These are phyloP conservation scores for Salicornia ramosissima DNA, from an alignment of 148 eudicot genomes.

Conservation along the genomic window DNA sequence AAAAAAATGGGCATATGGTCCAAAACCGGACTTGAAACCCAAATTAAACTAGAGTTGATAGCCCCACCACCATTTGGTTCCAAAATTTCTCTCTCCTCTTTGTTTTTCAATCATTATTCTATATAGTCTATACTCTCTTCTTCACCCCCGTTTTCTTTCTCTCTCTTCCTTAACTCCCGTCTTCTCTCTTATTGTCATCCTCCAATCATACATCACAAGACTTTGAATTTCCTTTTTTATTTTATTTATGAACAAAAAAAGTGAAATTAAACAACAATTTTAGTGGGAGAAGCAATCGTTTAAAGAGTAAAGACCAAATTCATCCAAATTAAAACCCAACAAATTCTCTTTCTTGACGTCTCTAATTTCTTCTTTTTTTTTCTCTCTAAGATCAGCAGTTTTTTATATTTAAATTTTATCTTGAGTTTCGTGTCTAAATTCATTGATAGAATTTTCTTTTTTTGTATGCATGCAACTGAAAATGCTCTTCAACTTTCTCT, in stretches of 20 bases:
- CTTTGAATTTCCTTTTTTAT: neutral
- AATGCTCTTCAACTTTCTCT: conserved; percentile 19
- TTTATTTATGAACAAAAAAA: neutral
- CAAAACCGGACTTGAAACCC: conserved; percentile 31
- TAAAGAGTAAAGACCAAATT: neutral
- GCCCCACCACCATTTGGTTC: conserved; percentile 12
- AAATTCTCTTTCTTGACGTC: conserved; percentile 39
- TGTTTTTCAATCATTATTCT: conserved; percentile 5
- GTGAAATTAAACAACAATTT: conserved; percentile 6
- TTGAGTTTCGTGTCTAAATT: conserved; percentile 3
- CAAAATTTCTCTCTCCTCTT: conserved; percentile 6
- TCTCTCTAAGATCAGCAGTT: conserved; percentile 7
- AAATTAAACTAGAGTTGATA: conserved; percentile 32
- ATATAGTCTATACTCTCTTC: neutral
- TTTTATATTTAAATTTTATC: neutral
- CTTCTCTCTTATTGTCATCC: conserved; percentile 17
- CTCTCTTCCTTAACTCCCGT: conserved; percentile 14
- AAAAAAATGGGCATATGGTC: neutral
- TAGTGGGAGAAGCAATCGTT: conserved; percentile 16
- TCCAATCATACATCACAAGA: conserved; percentile 31
- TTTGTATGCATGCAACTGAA: conserved; percentile 14
- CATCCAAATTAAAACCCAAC: conserved; percentile 8
- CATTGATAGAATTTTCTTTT: conserved; percentile 11
- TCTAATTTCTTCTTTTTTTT: conserved; percentile 21
- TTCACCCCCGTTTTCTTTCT: conserved; percentile 1